Percentiles rank a stretch among this genome's conserved stretches.
These are phyloP conservation scores for Exophiala spinifera DNA, from an alignment of 2,329 filamentous ascomycete species.

Conservation along the genomic window DNA sequence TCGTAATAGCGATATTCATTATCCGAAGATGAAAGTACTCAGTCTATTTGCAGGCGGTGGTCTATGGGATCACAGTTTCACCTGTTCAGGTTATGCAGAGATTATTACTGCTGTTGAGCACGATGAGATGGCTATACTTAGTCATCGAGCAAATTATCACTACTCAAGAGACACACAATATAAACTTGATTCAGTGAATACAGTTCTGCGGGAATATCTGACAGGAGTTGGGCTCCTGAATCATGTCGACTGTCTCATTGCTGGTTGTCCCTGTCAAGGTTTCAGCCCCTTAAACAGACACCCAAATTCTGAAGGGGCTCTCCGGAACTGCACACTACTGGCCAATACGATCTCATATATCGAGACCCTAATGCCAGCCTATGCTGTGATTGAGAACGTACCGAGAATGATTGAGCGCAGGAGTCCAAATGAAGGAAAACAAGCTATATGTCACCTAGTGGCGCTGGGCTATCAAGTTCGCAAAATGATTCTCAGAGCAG, in stretches of 20 bases:
- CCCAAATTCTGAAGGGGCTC: constrained; percentile 53
- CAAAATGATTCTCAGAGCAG: constrained; percentile 66
- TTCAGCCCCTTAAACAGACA: constrained; percentile 65
- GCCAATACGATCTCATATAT: constrained; percentile 72
- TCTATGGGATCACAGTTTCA: constrained; percentile 70
- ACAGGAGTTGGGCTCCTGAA: constrained; percentile 56
- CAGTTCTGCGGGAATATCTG: constrained; percentile 58
- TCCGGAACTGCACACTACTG: constrained; percentile 72
- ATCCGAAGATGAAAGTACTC: constrained; percentile 54
- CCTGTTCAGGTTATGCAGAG: constrained; percentile 54
- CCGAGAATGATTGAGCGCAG: constrained; percentile 53
- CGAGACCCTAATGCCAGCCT: constrained; percentile 72
- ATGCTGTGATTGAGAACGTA: constrained; percentile 76
- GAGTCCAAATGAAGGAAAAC: constrained; percentile 64
- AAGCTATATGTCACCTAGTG: constrained; percentile 69
- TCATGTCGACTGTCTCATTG: constrained; percentile 66
- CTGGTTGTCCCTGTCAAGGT: constrained; percentile 73
- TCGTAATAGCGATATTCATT: no score
- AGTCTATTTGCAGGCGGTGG: constrained; percentile 78
- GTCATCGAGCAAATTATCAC: constrained; percentile 66
- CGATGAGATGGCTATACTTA: constrained; percentile 62
- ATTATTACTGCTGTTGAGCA: constrained; percentile 69
- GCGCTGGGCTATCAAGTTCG: constrained; percentile 74
- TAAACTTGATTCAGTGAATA: constrained; percentile 71
- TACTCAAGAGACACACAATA: constrained; percentile 38